Conservation (phyloP, 208 protist genomes). For the Acanthamoeba sp. region DNA sequence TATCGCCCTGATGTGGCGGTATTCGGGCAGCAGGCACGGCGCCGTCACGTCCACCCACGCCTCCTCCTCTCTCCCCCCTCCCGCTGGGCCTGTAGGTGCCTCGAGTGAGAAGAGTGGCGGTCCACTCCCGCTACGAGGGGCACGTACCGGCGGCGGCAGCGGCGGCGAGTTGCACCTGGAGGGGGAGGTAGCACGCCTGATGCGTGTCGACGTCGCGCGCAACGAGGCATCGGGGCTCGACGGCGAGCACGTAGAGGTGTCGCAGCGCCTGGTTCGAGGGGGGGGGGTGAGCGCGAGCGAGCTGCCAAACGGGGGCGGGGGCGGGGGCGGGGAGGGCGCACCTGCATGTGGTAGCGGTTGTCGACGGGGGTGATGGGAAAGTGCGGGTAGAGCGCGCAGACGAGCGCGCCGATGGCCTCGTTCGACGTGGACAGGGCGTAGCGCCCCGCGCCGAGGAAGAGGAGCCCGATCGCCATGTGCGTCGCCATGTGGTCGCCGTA, state of each 20-base stretch:
- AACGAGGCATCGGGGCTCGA: conserved; percentile 94
- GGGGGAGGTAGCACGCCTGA: conserved; percentile 79
- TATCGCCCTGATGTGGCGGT: conserved; percentile 73
- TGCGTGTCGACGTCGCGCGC: conserved; percentile 94
- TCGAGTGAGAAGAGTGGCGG: not conserved
- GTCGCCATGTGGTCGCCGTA: conserved; percentile 97
- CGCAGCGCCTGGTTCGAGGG: conserved; percentile 86
- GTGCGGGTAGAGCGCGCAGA: conserved; percentile 95
- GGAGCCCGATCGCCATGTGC: conserved; percentile 95
- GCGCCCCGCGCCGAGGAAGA: conserved; percentile 95
- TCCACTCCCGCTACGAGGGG: no score
- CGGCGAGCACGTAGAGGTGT: conserved; percentile 96
- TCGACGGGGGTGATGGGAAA: conserved; percentile 93
- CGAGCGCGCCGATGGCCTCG: conserved; percentile 93
- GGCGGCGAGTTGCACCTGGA: conserved; percentile 76
- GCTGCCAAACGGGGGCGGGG: not conserved
- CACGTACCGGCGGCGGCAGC: not conserved
- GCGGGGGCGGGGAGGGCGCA: not conserved
- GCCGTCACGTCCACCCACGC: conserved; percentile 54
- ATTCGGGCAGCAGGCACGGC: conserved; percentile 82
- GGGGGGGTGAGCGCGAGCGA: not conserved
- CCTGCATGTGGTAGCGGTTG: conserved; percentile 93
- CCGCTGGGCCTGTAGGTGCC: no score
- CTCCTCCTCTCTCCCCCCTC: not conserved
- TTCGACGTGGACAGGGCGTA: conserved; percentile 93